These are phyloP conservation scores for Poa pratensis DNA, from an alignment of 176 grass and related monocot species.

Conservation along the genomic window DNA sequence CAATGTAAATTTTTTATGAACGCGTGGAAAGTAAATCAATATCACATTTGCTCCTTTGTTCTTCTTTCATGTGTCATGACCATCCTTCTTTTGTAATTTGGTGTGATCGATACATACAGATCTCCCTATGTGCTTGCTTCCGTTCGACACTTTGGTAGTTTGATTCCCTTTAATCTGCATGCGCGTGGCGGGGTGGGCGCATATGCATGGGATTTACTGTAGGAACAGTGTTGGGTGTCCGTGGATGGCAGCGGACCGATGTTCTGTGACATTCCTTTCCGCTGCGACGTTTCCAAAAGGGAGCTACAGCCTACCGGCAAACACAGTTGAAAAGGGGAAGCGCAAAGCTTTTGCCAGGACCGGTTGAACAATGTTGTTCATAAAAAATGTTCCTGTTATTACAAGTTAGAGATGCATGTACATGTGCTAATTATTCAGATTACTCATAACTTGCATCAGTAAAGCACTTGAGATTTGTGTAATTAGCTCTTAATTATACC, in stretches of 20 bases:
- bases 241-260: neutral
- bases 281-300: constrained; percentile 24
- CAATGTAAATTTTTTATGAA: too few relatives aligned
- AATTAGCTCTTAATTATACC: neutral
- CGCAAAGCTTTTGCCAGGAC: constrained; percentile 12
- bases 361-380: neutral
- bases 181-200: constrained; percentile 14
- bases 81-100: constrained; percentile 9
- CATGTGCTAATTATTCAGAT: neutral
- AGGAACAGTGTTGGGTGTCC: constrained; percentile 31
- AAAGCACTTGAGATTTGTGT: too few relatives aligned
- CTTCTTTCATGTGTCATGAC: constrained; percentile 23
- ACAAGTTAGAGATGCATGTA: neutral
- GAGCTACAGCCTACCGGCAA: constrained; percentile 32
- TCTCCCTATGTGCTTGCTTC: neutral
- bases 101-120: neutral
- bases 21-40: neutral
- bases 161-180: constrained; percentile 3
- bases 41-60: neutral
- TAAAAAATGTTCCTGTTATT: neutral
- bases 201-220: neutral
- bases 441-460: neutral
- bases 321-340: neutral
- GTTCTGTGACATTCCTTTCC: constrained; percentile 55
- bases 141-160: neutral